Evolutionary conservation across 2,329 filamentous ascomycete species (phyloP).

Genomic region (Lizonia empirigonia): DNA sequence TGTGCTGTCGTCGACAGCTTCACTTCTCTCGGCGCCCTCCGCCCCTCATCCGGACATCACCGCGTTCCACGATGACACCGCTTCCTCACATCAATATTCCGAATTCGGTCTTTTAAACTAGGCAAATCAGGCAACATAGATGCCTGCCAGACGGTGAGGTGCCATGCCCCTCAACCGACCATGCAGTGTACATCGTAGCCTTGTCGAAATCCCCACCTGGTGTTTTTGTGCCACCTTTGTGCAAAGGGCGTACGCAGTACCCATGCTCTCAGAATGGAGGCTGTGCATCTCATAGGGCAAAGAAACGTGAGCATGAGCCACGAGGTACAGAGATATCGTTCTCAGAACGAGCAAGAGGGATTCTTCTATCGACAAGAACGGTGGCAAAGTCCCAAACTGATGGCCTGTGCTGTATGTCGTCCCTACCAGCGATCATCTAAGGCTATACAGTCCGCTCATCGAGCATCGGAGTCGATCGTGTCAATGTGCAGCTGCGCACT

Average conservation of each 20-base stretch:
- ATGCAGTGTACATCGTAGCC: not conserved
- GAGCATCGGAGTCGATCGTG: not conserved
- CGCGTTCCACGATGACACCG: not conserved
- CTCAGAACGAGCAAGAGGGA: not conserved
- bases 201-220: not conserved
- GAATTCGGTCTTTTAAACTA: not conserved
- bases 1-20: not conserved
- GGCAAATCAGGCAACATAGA: constrained; percentile 7
- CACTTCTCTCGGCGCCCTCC: not conserved
- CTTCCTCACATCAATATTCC: not conserved
- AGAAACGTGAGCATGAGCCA: not conserved
- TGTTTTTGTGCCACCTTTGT: constrained; percentile 1
- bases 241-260: not conserved
- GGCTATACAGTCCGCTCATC: not conserved
- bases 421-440: not conserved
- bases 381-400: not conserved
- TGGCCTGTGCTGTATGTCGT: not conserved
- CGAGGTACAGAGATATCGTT: not conserved
- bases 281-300: not conserved
- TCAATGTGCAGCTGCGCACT: not conserved
- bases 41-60: not conserved
- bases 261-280: not conserved
- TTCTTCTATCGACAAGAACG: not conserved
- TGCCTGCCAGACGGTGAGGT: not conserved
- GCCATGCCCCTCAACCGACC: not conserved